Evolutionary conservation across 768 basidiomycete genomes (phyloP), one percentile per base, ranked within the genome.

Genomic region (Amanita thiersii): DNA sequence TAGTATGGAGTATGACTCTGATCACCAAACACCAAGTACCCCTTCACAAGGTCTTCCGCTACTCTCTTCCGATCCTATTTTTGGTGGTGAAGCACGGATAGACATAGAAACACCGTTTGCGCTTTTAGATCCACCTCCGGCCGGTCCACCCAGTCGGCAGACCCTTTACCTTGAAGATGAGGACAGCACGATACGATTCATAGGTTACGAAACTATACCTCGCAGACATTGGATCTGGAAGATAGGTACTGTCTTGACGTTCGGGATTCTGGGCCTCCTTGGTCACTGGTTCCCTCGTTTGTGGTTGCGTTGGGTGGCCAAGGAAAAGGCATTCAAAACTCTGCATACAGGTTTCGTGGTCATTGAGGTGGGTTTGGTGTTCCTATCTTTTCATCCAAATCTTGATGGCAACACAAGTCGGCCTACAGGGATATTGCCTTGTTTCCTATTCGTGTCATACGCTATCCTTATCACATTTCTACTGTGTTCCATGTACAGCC

Each of bases 261-360:
- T 81, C 8, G 94, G 96, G 3, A 58, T 76, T 3, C 64, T 97
- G 15, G 81, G 73, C 8, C 69, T 99, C 12, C 60, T 93, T 6
- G 93, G 92, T 3, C 81, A 91, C 53, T 99, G 96, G 96, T 80
- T 96, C 49, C 96, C 96, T 43, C 75, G 72, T 4, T 49, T 92
- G 19, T 97, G 96, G 96, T 74, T 98, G 38, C 77, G 77, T 20
- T 93, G 84, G 75, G 85, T 87, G 15, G 78, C 89, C 1, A 70
- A 65, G 33, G 88, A 93, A 59, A 87, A 76, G 40, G 83, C 85
- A 15, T 99, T 98, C 53, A 76, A 77, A 36, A 64, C 86, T 43
- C 67, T 79, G 6, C 59, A 62, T 25, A 62, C 77, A 49, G 88
- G 86, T 3, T 83, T 90, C 51, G 72, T 96, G 29, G 86, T 93